Evolutionary conservation across 768 basidiomycete species (phyloP), one percentile per base, ranked within the genome.

Genomic region (Mycena indigotica): DNA sequence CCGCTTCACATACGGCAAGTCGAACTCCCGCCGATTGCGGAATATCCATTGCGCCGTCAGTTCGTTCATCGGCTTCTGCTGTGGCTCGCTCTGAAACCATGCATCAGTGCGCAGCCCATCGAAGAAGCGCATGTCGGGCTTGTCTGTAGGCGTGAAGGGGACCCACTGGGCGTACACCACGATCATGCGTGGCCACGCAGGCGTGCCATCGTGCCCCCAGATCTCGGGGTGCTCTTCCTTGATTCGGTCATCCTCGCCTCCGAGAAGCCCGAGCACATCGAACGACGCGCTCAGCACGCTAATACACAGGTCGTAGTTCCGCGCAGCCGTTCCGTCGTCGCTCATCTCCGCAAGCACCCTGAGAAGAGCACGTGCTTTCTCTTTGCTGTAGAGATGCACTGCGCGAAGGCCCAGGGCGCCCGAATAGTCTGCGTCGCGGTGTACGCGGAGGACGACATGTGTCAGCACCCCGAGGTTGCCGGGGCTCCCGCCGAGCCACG

Each of bases 221-320:
- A 58, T 53, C 38, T 58, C 57, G 12, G 57, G 57, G 29, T 58
- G 57, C 45, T 58, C 57, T 38, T 58, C 57, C 41, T 39, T 32
- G 52, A 58, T 58, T 52, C 29, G 23, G 24, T 53, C 52, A 52
- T 58, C 57, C 28, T 53, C 35, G 24, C 57, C 57, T 25, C 57
- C 52, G 30, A 58, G 5, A 40, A 58, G 52, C 25, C 57, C 57
- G 26, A 48, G 32, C 26, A 58, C 52, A 48, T 58, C 57, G 57
- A 53, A 53, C 23, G 52, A 53, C n/a, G 44, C 57, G 57, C 52
- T 53, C 46, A 60, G 49, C 23, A 60, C 58, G 53, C 58, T 60
- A 50, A 60, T 51, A 41, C 58, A 60, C 39, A 60, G 39, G 32
- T 60, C 58, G 58, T 60, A 60, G 53, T 60, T 60, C 16, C 58